Conservation (phyloP, 2,329 filamentous ascomycete species). For the Dryadomyces quercivorus region DNA sequence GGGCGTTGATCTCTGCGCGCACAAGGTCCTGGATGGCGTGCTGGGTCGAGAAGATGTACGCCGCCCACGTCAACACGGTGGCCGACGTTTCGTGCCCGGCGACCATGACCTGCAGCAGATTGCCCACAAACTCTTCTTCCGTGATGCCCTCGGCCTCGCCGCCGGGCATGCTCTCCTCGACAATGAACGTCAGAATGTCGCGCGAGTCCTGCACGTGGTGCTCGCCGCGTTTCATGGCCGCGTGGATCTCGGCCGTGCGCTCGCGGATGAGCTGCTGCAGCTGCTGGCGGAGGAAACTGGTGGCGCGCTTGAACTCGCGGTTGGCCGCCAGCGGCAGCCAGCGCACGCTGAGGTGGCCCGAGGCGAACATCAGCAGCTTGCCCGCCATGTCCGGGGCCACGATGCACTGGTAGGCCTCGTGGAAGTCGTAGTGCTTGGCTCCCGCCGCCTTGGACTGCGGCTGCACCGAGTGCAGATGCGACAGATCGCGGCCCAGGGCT, state of each 20-base stretch:
- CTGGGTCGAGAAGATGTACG: not conserved
- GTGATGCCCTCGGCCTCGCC: not conserved
- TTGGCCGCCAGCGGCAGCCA: not conserved
- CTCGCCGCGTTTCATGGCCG: not conserved
- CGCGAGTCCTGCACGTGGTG: not conserved
- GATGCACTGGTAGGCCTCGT: not conserved
- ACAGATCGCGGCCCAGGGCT: not conserved
- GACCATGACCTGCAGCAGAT: not conserved
- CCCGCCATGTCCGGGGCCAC: not conserved
- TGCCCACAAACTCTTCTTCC: not conserved
- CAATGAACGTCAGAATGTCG: not conserved
- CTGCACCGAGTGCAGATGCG: not conserved
- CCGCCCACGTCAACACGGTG: not conserved
- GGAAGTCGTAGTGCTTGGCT: not conserved
- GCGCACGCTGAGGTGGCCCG: not conserved
- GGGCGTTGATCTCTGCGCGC: not conserved
- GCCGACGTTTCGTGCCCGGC: not conserved
- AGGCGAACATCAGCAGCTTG: not conserved
- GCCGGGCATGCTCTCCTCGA: not conserved
- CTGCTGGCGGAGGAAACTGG: not conserved
- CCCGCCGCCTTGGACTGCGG: not conserved
- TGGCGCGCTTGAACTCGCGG: not conserved
- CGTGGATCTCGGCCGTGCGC: not conserved
- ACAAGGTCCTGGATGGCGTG: not conserved
- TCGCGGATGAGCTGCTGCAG: not conserved